Conservation (phyloP, 2,329 filamentous ascomycete genomes). For the Xylaria sp. region DNA sequence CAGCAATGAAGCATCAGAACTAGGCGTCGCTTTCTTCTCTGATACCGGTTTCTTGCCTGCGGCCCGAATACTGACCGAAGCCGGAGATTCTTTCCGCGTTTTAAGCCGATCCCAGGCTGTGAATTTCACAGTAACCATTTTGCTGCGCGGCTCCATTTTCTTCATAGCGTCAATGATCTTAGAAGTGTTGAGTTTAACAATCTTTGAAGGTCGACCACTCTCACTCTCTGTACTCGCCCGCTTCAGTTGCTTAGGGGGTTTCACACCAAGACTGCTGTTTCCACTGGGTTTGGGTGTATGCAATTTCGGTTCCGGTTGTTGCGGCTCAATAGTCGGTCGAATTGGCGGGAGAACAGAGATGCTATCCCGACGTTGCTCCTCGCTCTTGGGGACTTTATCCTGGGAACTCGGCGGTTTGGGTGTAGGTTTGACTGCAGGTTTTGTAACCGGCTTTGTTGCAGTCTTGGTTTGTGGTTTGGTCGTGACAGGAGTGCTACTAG, state of each 20-base stretch:
- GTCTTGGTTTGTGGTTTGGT: conserved; percentile 20
- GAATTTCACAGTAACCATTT: conserved; percentile 48
- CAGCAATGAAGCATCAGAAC: conserved; percentile 9
- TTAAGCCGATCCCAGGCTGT: conserved; percentile 45
- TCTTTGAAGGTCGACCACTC: conserved; percentile 47
- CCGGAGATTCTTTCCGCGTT: conserved; percentile 36
- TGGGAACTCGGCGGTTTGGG: conserved; percentile 27
- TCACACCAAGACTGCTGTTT: conserved; percentile 35
- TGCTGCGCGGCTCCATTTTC: conserved; percentile 39
- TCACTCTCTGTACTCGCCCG: conserved; percentile 48
- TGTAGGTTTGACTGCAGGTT: conserved; percentile 11
- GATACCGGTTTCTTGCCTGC: conserved; percentile 44
- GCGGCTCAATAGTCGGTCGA: conserved; percentile 46
- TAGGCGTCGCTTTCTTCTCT: conserved; percentile 30
- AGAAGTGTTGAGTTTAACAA: conserved; percentile 50
- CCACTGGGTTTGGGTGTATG: conserved; percentile 40
- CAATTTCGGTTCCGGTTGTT: conserved; percentile 42
- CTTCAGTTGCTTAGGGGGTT: conserved; percentile 42
- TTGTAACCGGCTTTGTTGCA: conserved; percentile 11
- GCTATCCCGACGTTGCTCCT: conserved; percentile 43
- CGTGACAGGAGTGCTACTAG: conserved; percentile 10
- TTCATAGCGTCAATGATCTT: conserved; percentile 40
- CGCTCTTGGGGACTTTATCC: conserved; percentile 37
- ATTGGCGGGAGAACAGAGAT: conserved; percentile 47
- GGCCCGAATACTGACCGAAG: conserved; percentile 47